These are phyloP conservation scores for Harringtonia lauricola DNA, from an alignment of 2,329 filamentous ascomycete species.

Conservation along the genomic window DNA sequence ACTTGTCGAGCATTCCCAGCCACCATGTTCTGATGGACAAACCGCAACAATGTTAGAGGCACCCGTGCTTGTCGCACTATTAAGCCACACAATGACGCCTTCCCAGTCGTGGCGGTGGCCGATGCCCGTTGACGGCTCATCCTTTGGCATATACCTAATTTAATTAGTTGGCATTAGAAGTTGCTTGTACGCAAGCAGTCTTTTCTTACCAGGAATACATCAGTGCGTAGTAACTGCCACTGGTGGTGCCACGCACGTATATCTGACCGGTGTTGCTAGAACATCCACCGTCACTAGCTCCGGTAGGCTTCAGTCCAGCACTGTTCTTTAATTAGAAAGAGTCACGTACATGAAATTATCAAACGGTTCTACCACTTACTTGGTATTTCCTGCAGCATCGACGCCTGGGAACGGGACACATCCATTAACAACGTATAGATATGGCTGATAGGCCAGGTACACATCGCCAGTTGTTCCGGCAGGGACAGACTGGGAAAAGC, in stretches of 20 bases:
- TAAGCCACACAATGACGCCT: slow-evolving; percentile 21
- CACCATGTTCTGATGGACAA: slow-evolving; percentile 23
- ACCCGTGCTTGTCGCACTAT: slow-evolving; percentile 14
- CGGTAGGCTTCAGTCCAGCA: slow-evolving; percentile 22
- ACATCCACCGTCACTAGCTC: slow-evolving; percentile 20
- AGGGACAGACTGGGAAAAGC: slow-evolving; percentile 42
- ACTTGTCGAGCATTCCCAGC: slow-evolving; percentile 17
- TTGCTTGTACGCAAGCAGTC: background rate
- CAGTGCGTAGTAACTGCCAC: slow-evolving; percentile 21
- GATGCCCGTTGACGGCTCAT: slow-evolving; percentile 22
- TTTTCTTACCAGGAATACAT: slow-evolving; percentile 26
- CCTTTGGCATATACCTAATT: slow-evolving; percentile 30
- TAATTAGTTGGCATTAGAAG: background rate
- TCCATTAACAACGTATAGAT: slow-evolving; percentile 42
- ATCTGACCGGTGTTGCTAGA: slow-evolving; percentile 24
- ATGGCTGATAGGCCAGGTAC: slow-evolving; percentile 45
- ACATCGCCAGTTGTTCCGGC: slow-evolving; percentile 30
- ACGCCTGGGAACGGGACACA: slow-evolving; percentile 55
- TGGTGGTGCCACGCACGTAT: slow-evolving; percentile 21
- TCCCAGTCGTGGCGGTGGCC: slow-evolving; percentile 31
- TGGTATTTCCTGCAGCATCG: slow-evolving; percentile 43
- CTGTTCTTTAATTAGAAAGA: slow-evolving; percentile 9
- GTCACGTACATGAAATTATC: too few relatives aligned
- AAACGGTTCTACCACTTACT: slow-evolving; percentile 24
- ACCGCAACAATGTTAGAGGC: slow-evolving; percentile 23